These are phyloP conservation scores for Colletotrichum magnum DNA, from an alignment of 2,329 filamentous ascomycete species.

Conservation along the genomic window DNA sequence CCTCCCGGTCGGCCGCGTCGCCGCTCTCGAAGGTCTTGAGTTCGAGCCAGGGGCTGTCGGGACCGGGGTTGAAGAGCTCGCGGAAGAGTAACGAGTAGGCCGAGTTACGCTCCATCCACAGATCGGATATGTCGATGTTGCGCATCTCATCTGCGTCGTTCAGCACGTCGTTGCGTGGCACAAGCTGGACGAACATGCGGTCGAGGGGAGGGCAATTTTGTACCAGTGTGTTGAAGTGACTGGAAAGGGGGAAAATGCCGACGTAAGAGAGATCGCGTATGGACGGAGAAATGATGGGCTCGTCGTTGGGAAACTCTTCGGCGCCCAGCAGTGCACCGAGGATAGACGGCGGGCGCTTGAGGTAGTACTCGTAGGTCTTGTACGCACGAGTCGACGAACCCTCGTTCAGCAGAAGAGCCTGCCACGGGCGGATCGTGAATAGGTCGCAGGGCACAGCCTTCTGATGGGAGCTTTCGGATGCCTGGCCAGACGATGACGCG, in stretches of 20 bases:
- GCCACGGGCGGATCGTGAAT: conserved; percentile 75
- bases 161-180: conserved; percentile 51
- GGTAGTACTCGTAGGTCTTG: conserved; percentile 79
- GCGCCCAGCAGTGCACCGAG: conserved; percentile 65
- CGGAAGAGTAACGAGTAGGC: conserved; percentile 63
- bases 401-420: conserved; percentile 78
- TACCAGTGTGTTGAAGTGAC: conserved; percentile 69
- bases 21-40: conserved; percentile 65
- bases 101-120: conserved; percentile 69
- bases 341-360: conserved; percentile 74
- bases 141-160: conserved; percentile 54
- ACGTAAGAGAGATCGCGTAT: conserved; percentile 71
- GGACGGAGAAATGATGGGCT: conserved; percentile 54
- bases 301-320: conserved; percentile 54
- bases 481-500: neutral
- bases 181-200: conserved; percentile 67
- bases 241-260: conserved; percentile 76
- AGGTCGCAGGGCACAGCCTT: conserved; percentile 54
- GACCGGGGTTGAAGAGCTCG: conserved; percentile 51
- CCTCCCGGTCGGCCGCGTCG: conserved; percentile 60
- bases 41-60: conserved; percentile 52
- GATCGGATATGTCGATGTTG: conserved; percentile 57
- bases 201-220: conserved; percentile 64
- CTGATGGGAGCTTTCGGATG: neutral
- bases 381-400: conserved; percentile 81